Evolutionary conservation across 495 filamentous ascomycete genomes (phyloP), one percentile per base, ranked within the genome.

Genomic region (Pyronema omphalodes): DNA sequence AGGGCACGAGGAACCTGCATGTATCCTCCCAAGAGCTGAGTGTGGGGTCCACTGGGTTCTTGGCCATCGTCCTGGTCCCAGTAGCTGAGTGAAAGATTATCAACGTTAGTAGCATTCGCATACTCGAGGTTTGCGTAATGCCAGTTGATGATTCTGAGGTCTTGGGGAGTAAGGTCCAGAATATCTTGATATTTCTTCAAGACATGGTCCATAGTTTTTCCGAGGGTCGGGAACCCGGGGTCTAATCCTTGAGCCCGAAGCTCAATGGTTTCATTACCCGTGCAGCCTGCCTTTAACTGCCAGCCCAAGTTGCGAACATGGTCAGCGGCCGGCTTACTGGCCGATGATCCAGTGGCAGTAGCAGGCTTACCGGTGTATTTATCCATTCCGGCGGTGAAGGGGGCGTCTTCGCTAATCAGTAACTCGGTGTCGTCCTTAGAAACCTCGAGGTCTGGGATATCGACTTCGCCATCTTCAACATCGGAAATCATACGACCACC

Each of bases 21-120:
- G 63, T 96, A 96, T 6, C 91, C 91, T 40, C 91, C 91, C 41
- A 93, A 73, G 11, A 99, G 79, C 74, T 91, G 85, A 3, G 86
- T 82, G 61, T 99, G 91, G 50, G 84, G 80, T 14, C 91, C 91
- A 63, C 93, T 87, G 67, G 94, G 96, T 60, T 99, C 91, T 66
- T 99, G 95, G 0, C 93, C 91, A 44, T 86, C 84, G 62, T 96
- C 91, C 62, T 95, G 83, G 67, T 99, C 91, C 86, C 91, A 95
- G 1, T 87, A 83, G 7, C 82, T 81, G 3, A 99, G 76, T 67
- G 89, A 96, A 14, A 96, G 76, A 52, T 83, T 80, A 54, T 81
- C 76, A 51, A 93, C 80, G 63, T 88, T 93, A 5, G 77, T 80
- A 0, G 91, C 93, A 62, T 95, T 96, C 45, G 89, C 88, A 62